Base-by-base conservation (phyloP, 495 filamentous ascomycete species). In the Staphylotrichum longicolle region DNA sequence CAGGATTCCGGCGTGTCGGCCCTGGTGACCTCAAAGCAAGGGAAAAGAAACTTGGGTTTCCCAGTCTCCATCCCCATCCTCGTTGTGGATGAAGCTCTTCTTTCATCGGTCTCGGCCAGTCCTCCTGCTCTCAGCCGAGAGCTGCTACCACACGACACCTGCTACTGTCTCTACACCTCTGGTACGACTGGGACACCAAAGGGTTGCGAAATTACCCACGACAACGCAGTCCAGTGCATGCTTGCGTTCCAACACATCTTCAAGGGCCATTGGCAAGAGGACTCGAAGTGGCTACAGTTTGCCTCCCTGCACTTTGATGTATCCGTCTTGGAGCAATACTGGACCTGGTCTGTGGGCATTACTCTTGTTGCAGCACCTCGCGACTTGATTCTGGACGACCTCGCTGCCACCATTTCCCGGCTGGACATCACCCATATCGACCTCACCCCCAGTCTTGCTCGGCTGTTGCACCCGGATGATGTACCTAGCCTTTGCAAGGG, bases 251-350 rank as follows among this genome's bases (percentile, higher is more conserved):
- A 84, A 62, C 67, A 80, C n/a, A 77, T 93, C 5, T 91, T 93
- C 65, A 57, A 68, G 7, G 83, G 78, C 2, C 86, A 85, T 61
- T 92, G 91, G 91, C 79, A 85, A 61, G 62, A 72, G 4, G 68
- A 83, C 12, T 93, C 91, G 1, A 80, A 85, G 50, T 94, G 88
- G 85, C 77, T 96, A 12, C 91, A 96, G 70, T 96, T 96, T 67
- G 91, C 91, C 7, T 91, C 89, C 1, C 89, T 92, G 57, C 90
- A 93, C 69, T 96, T 96, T 61, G 91, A 96, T 65, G 91, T 94
- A 27, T 91, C 88, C 34, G 88, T 94, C 6, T 77, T 94, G 14
- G 91, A 96, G 70, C 90, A 93, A 64, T 95, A 89, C 71, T 94
- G 89, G 89, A 91, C 83, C 52, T 95, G 91, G 91, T 90, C 84